phyloP scores from a whole-genome alignment of 2,329 filamentous ascomycete genomes.

The Hysterium pulicare region DNA sequence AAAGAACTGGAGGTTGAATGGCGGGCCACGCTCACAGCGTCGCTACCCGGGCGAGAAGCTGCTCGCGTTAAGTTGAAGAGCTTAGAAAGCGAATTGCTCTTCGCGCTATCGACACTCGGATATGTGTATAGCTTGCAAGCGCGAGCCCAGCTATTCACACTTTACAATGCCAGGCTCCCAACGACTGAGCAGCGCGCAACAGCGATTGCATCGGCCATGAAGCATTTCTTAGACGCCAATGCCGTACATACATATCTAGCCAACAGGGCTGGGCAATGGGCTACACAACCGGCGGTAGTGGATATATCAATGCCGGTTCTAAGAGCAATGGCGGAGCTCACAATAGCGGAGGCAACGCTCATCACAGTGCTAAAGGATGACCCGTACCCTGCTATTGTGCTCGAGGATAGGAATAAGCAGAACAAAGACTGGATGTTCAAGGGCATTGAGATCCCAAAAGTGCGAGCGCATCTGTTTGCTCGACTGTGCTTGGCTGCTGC shows the following conservation, averaged over 20 bases:
- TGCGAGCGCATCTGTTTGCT: slow-evolving; percentile 83
- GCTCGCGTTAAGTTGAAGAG: slow-evolving; percentile 67
- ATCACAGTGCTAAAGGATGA: slow-evolving; percentile 92
- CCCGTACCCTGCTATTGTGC: slow-evolving; percentile 78
- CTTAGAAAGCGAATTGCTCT: slow-evolving; percentile 79
- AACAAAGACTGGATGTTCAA: slow-evolving; percentile 98
- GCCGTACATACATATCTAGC: slow-evolving; percentile 73
- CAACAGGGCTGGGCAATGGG: slow-evolving; percentile 48
- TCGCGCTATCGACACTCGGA: slow-evolving; percentile 72
- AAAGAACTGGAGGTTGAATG: slow-evolving; percentile 70
- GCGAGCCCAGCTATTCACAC: slow-evolving; percentile 65
- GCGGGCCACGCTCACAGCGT: slow-evolving; percentile 72
- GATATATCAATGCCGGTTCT: slow-evolving; percentile 45
- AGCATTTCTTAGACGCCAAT: slow-evolving; percentile 72
- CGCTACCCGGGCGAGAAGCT: slow-evolving; percentile 56
- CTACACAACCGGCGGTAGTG: slow-evolving; percentile 28
- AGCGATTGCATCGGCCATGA: slow-evolving; percentile 71
- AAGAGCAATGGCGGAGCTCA: slow-evolving; percentile 55
- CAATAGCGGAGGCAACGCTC: slow-evolving; percentile 83
- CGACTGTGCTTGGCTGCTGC: slow-evolving; percentile 82
- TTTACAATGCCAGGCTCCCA: slow-evolving; percentile 60
- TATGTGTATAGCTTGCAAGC: slow-evolving; percentile 71
- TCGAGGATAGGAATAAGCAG: slow-evolving; percentile 75
- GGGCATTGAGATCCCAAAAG: slow-evolving; percentile 80
- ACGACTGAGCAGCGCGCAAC: slow-evolving; percentile 64